phyloP scores from a whole-genome alignment of 495 filamentous ascomycete species.

The Aspergillus affinis region DNA sequence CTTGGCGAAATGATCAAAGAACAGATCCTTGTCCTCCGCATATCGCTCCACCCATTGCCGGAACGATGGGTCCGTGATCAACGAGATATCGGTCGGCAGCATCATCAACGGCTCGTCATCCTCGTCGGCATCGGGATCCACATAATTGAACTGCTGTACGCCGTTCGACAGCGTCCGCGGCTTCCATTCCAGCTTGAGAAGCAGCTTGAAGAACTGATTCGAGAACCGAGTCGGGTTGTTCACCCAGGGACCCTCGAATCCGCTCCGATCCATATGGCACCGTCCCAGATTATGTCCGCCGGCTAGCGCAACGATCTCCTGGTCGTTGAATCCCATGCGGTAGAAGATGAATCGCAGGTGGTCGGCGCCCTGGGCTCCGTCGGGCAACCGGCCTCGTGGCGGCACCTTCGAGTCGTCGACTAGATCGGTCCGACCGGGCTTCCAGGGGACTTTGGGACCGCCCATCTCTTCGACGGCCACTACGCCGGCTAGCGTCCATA shows the following conservation, averaged over 20 bases:
- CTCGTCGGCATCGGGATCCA: slow-evolving; percentile 55
- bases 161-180: slow-evolving; percentile 52
- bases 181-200: slow-evolving; percentile 57
- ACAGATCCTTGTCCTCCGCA: slow-evolving; percentile 58
- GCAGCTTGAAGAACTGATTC: slow-evolving; percentile 60
- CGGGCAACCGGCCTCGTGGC: slow-evolving; percentile 56
- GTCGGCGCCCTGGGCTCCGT: slow-evolving; percentile 57
- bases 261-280: slow-evolving; percentile 60
- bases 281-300: slow-evolving; percentile 63
- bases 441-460: slow-evolving; percentile 54
- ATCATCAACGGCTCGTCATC: slow-evolving; percentile 56
- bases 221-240: slow-evolving; percentile 64
- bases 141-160: slow-evolving; percentile 57
- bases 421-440: slow-evolving; percentile 57
- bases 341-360: slow-evolving; percentile 60
- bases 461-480: slow-evolving; percentile 59
- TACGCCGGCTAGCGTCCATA: slow-evolving; percentile 62
- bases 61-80: slow-evolving; percentile 39
- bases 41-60: slow-evolving; percentile 57
- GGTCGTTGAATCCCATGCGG: slow-evolving; percentile 65
- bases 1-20: slow-evolving; percentile 60
- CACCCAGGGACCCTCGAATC: slow-evolving; percentile 63
- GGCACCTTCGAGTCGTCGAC: slow-evolving; percentile 57
- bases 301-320: slow-evolving; percentile 60
- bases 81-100: slow-evolving; percentile 47